phyloP scores from a whole-genome alignment of 805 yeast genomes.

The Hanseniaspora valbyensis region DNA sequence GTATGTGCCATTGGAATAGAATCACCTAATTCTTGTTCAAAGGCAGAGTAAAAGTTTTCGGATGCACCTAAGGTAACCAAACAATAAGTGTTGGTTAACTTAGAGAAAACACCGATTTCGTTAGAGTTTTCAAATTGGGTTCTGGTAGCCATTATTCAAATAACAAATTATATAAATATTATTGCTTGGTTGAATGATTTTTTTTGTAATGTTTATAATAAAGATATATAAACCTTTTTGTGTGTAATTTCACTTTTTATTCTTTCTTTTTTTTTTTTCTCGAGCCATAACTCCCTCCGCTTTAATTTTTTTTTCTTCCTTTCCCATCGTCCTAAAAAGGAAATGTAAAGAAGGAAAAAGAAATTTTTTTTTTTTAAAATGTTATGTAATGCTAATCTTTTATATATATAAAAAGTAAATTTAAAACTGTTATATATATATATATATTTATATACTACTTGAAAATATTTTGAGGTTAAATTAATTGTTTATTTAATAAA shows the following conservation, averaged over 20 bases:
- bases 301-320: too few relatives aligned
- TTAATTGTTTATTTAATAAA: neutral
- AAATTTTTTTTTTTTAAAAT: neutral
- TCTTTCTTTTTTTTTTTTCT: neutral
- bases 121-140: conserved; percentile 76
- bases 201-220: too few relatives aligned
- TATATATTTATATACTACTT: too few relatives aligned
- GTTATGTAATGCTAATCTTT: neutral
- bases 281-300: too few relatives aligned
- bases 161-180: neutral
- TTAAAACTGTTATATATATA: too few relatives aligned
- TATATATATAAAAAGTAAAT: too few relatives aligned
- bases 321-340: too few relatives aligned
- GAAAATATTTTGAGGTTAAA: too few relatives aligned
- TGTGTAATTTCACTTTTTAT: too few relatives aligned
- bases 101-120: conserved; percentile 90
- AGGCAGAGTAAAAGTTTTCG: conserved; percentile 76
- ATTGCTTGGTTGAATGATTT: too few relatives aligned
- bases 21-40: conserved; percentile 95
- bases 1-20: conserved; percentile 93
- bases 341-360: neutral
- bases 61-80: conserved; percentile 96
- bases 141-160: conserved; percentile 49
- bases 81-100: conserved; percentile 90
- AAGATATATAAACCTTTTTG: too few relatives aligned